These are phyloP conservation scores for Tardiomyces digboiensis DNA, from an alignment of 1,139 yeast species.

Conservation along the genomic window DNA sequence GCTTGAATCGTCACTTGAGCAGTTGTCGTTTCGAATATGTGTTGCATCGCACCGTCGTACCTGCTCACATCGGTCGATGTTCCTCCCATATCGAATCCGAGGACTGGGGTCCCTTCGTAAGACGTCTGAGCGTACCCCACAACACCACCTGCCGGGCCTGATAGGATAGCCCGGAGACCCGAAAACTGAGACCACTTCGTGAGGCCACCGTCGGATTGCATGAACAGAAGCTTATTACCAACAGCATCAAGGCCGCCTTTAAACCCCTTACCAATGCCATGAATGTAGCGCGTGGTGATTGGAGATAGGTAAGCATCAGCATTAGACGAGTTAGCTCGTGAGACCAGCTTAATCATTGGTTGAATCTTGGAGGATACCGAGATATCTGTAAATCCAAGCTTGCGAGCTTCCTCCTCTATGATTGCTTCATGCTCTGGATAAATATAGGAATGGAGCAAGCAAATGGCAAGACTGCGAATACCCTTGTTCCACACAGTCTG, in stretches of 20 bases:
- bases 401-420: slow-evolving; percentile 47
- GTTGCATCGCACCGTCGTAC: slow-evolving; percentile 39
- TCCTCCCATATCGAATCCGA: slow-evolving; percentile 56
- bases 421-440: slow-evolving; percentile 54
- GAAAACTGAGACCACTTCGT: slow-evolving; percentile 39
- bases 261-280: slow-evolving; percentile 53
- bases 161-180: slow-evolving; percentile 41
- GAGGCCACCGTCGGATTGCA: slow-evolving; percentile 54
- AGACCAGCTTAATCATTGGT: slow-evolving; percentile 66
- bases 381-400: slow-evolving; percentile 51
- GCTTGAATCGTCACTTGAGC: slow-evolving; percentile 48
- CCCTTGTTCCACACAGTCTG: slow-evolving; percentile 41
- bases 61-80: slow-evolving; percentile 50
- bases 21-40: slow-evolving; percentile 43
- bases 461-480: slow-evolving; percentile 55
- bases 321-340: slow-evolving; percentile 62
- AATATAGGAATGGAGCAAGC: slow-evolving; percentile 61
- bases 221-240: slow-evolving; percentile 38
- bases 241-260: slow-evolving; percentile 37
- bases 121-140: slow-evolving; percentile 46
- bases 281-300: slow-evolving; percentile 50
- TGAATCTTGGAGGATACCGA: slow-evolving; percentile 57
- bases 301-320: slow-evolving; percentile 79
- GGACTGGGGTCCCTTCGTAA: slow-evolving; percentile 32
- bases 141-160: slow-evolving; percentile 56